Evolutionary conservation across 176 grass and related monocot genomes (phyloP), one percentile per base, ranked within the genome.

Genomic region (Cymbopogon citratus): DNA sequence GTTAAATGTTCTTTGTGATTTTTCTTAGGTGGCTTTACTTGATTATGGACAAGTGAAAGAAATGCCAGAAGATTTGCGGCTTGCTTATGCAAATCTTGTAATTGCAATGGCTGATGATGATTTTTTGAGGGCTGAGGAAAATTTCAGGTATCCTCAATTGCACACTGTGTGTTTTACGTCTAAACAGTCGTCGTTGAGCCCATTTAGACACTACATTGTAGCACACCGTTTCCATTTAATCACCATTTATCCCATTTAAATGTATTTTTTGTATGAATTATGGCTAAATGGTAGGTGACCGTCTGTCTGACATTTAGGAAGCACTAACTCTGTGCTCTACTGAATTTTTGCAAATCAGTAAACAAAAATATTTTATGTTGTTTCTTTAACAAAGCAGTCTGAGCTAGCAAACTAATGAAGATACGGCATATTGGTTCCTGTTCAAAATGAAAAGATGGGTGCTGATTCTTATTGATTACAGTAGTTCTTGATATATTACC

Each of bases 41-140:
- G 95, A 98, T 89, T 98, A 95, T 80, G 95, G 95, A 84, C 95
- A 98, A 93, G 95, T 98, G 80, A 98, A 98, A 84, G 74, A 94
- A 91, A 91, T 98, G 77, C 88, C 92, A 66, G 88, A 98, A 11
- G 82, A 85, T 81, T 88, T 98, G 79, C 87, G 95, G 52, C 92
- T 98, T 79, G 90, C 88, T 86, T 98, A 98, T 87, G 95, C 95
- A 85, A 95, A 95, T 88, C 92, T 98, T 86, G 87, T 98, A 76
- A 65, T 98, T 84, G 90, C 95, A 79, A 87, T 98, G 80, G 95
- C 95, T 25, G 92, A 98, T 61, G 91, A 89, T 72, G 89, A 94
- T 69, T 85, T 86, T 76, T 65, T 59, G 63, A 88, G 79, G 71
- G 83, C 76, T 67, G 83, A 83, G 86, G 85, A 91, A 66, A 87